phyloP scores from a whole-genome alignment of 805 yeast species.

The Yarrowia sp. region DNA sequence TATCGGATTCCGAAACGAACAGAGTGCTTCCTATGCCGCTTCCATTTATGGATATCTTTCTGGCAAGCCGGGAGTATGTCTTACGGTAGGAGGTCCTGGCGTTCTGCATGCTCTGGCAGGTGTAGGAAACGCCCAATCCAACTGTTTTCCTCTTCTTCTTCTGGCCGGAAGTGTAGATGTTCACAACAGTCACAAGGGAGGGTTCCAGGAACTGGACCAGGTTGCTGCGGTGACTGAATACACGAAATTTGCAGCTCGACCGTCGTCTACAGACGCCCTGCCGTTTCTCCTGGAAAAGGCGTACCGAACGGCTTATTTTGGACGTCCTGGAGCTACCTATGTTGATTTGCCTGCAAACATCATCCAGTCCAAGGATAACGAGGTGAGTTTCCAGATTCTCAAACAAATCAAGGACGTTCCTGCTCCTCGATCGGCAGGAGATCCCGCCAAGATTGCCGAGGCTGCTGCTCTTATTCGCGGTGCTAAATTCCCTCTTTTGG shows the following conservation, averaged over 20 bases:
- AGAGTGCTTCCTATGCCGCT: slow-evolving; percentile 73
- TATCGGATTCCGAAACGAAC: slow-evolving; percentile 65
- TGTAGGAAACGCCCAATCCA: slow-evolving; percentile 55
- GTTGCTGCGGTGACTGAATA: slow-evolving; percentile 47
- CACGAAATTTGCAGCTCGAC: slow-evolving; percentile 52
- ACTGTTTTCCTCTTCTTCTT: slow-evolving; percentile 63
- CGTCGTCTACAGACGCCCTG: slow-evolving; percentile 38
- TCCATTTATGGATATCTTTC: slow-evolving; percentile 65
- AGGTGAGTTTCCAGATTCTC: slow-evolving; percentile 17
- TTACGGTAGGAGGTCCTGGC: slow-evolving; percentile 78
- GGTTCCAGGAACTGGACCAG: slow-evolving; percentile 71
- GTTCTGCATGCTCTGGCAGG: slow-evolving; percentile 66
- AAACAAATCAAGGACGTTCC: not conserved
- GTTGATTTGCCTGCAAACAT: slow-evolving; percentile 63
- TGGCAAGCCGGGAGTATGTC: slow-evolving; percentile 59
- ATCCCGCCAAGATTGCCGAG: slow-evolving; percentile 37
- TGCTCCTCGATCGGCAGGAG: slow-evolving; percentile 43
- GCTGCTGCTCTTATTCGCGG: slow-evolving; percentile 40
- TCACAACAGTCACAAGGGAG: slow-evolving; percentile 53
- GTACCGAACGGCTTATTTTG: slow-evolving; percentile 45
- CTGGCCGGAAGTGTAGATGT: slow-evolving; percentile 60
- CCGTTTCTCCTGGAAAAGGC: slow-evolving; percentile 47
- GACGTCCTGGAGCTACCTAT: slow-evolving; percentile 60
- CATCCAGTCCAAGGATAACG: slow-evolving; percentile 41
- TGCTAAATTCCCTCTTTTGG: slow-evolving; percentile 50